A percentile compares a stretch with the other conserved stretches of the same genome.
These are phyloP conservation scores for Pythium guiyangense DNA, from an alignment of 352 stramenopile genomes.

Conservation along the genomic window DNA sequence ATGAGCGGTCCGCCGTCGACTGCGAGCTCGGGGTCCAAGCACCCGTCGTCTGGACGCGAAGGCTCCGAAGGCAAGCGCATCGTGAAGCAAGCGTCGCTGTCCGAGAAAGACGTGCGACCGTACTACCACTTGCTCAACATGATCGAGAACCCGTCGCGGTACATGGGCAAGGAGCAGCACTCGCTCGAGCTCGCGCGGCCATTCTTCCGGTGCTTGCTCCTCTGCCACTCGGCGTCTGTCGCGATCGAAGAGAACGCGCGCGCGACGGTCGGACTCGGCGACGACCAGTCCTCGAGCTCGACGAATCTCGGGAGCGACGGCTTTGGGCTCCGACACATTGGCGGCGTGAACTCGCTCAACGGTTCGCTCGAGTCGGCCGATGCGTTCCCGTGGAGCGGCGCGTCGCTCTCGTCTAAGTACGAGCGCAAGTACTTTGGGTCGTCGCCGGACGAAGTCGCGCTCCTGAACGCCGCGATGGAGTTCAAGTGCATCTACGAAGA, in stretches of 20 bases:
- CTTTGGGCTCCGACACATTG: slow-evolving; percentile 13
- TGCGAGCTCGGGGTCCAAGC: slow-evolving; percentile 3
- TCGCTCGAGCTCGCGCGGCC: slow-evolving; percentile 55
- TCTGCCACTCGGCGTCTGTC: slow-evolving; percentile 78
- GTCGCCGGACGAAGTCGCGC: slow-evolving; percentile 77
- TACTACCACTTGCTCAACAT: slow-evolving; percentile 69
- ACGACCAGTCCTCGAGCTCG: slow-evolving; percentile 6
- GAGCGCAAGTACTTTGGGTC: slow-evolving; percentile 69
- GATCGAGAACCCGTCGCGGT: slow-evolving; percentile 50
- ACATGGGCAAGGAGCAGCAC: slow-evolving; percentile 42
- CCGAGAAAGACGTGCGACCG: slow-evolving; percentile 63
- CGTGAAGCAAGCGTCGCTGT: slow-evolving; percentile 40
- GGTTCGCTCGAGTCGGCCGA: slow-evolving; percentile 12
- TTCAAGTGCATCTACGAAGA: slow-evolving; percentile 81
- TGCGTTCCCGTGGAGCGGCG: slow-evolving; percentile 11
- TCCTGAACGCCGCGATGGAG: slow-evolving; percentile 73
- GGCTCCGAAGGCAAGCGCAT: slow-evolving; percentile 20
- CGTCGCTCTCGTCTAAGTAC: slow-evolving; percentile 24
- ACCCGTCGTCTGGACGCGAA: slow-evolving; percentile 5
- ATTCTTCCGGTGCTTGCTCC: slow-evolving; percentile 77
- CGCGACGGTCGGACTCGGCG: neutral
- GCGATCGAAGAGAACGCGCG: slow-evolving; percentile 35
- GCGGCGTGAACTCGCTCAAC: slow-evolving; percentile 19
- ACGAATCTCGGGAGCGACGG: slow-evolving; percentile 6
- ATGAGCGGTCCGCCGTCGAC: slow-evolving; percentile 1